Evolutionary conservation across 129 eudicot species (phyloP), one percentile per base, ranked within the genome.

Genomic region (Pittosporum tobira): DNA sequence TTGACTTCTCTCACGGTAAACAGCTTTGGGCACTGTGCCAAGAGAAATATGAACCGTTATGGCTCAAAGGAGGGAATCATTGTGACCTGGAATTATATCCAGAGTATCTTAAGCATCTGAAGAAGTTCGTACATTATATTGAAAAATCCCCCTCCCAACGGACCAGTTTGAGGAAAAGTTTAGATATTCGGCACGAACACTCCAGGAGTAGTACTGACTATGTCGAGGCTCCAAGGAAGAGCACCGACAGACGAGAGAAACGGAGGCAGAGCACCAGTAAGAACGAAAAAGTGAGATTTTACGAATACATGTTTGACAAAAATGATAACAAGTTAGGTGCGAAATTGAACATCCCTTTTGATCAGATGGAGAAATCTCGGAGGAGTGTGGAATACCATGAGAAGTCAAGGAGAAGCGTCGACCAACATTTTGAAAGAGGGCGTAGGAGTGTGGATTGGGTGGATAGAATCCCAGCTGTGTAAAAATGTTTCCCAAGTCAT

Each of bases 11-110:
- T 36, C 96, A 88, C 12, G 94, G 94, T 25, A 80, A 73, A 68
- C 88, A 79, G 70, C 85, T 88, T 16, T 88, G 81, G 79, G 84
- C 81, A 55, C 71, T 84, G n/a, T 75, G 94, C 66, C 75, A 64
- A 62, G 89, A 88, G 48, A 88, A 84, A 69, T 84, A 84, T 34
- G 96, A 88, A 68, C 96, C 94, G 9, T 69, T 88, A 70, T 88
- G 96, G 96, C 62, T 88, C 59, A 80, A 83, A 61, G 96, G 96
- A 16, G 96, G 96, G 40, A 88, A 75, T 49, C 96, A 88, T 54
- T 80, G 94, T 57, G 77, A 88, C 79, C 58, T 88, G 49, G 96
- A 88, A 62, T 73, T 84, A 21, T 87, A 72, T 66, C 94, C 94
- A 1, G 96, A 88, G 64, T 88, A 80, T 65, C 76, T 88, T 20